These are phyloP conservation scores for Excoecaria cochinchinensis DNA, from an alignment of 345 rosid species.

Conservation along the genomic window DNA sequence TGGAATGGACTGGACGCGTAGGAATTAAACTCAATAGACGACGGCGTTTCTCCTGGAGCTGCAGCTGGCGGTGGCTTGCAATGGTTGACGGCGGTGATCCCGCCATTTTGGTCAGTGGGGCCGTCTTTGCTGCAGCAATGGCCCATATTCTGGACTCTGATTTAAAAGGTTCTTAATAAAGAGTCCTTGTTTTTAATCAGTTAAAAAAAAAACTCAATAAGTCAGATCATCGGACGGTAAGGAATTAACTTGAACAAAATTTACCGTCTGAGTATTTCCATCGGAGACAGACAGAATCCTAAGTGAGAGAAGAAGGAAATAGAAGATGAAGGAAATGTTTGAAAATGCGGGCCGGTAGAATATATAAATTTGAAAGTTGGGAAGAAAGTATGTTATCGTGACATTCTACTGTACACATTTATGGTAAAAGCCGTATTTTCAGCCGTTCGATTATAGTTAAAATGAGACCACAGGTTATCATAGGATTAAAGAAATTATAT, in stretches of 20 bases:
- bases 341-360: not conserved
- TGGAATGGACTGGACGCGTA: slow-evolving; percentile 25
- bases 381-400: not conserved
- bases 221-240: slow-evolving; percentile 35
- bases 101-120: slow-evolving; percentile 25
- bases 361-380: not conserved
- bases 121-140: slow-evolving; percentile 64
- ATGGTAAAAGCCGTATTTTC: not conserved
- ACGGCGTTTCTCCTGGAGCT: not conserved
- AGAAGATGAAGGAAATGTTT: not conserved
- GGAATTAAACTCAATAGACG: slow-evolving; percentile 5
- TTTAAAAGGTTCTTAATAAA: not conserved
- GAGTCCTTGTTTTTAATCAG: slow-evolving; percentile 17
- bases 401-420: not conserved
- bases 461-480: not conserved
- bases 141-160: slow-evolving; percentile 68
- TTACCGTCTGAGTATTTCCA: not conserved
- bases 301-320: not conserved
- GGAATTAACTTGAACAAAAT: not conserved
- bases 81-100: slow-evolving; percentile 23
- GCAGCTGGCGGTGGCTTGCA: slow-evolving; percentile 23
- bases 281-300: not conserved
- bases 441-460: not conserved
- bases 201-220: slow-evolving; percentile 8
- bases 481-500: too few relatives aligned